phyloP scores from a whole-genome alignment of 2,329 filamentous ascomycete genomes.

The Aspergillus bombycis region DNA sequence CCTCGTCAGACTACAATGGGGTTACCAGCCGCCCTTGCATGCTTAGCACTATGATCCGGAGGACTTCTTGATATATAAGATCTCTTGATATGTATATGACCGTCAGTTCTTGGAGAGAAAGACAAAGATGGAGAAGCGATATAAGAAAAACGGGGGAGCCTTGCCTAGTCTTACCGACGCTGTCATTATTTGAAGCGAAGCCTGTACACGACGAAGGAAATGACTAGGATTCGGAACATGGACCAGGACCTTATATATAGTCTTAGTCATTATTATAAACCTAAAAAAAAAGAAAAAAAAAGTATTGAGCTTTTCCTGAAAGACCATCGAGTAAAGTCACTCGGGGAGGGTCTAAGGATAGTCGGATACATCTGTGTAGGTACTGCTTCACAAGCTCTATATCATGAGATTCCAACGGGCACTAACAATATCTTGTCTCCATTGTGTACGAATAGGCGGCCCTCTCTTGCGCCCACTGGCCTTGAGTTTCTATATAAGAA shows the following conservation, averaged over 20 bases:
- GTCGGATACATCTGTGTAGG: too few species aligned
- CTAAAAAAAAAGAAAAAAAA: too few species aligned
- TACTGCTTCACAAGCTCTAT: too few species aligned
- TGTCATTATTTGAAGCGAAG: background rate
- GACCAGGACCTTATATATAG: background rate
- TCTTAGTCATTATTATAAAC: background rate
- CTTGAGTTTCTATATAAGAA: background rate
- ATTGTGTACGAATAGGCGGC: background rate
- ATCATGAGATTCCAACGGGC: too few species aligned
- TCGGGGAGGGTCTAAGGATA: too few species aligned
- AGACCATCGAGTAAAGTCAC: background rate
- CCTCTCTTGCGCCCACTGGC: background rate
- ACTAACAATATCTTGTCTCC: background rate
- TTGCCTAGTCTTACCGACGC: too few species aligned
- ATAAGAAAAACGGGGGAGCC: background rate
- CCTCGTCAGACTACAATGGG: too few species aligned
- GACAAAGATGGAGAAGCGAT: background rate
- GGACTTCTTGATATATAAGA: background rate
- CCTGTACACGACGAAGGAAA: background rate
- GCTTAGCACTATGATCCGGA: background rate
- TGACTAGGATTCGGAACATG: background rate
- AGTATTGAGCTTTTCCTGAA: background rate
- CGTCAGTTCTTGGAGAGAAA: background rate
- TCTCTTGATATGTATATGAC: background rate
- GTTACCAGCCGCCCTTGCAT: background rate